Evolutionary conservation across 176 grass and related monocot genomes (phyloP).

Genomic region (Musa schizocarpa): DNA sequence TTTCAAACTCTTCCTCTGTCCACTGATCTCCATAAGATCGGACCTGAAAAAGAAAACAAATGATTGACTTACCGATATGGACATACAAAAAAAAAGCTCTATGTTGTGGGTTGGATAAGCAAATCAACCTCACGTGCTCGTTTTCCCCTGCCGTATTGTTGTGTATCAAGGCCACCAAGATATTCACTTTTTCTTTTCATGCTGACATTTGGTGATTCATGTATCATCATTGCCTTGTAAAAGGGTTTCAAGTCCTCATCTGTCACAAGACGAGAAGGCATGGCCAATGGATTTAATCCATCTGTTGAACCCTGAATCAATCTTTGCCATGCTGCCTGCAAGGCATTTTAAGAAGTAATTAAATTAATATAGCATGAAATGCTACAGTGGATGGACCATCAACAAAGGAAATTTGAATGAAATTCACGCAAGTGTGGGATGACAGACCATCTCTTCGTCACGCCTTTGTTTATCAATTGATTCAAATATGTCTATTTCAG

Average conservation of each 20-base stretch:
- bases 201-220: constrained; percentile 58
- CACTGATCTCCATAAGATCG: constrained; percentile 98
- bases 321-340: constrained; percentile 58
- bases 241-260: constrained; percentile 73
- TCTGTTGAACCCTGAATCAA: constrained; percentile 53
- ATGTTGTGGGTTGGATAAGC: background rate
- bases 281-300: constrained; percentile 31
- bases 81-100: background rate
- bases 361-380: background rate
- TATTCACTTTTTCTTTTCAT: constrained; percentile 57
- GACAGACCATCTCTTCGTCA: constrained; percentile 69
- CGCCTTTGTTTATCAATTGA: constrained; percentile 83
- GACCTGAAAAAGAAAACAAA: constrained; percentile 44
- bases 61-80: background rate
- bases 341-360: constrained; percentile 22
- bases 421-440: constrained; percentile 14
- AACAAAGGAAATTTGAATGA: constrained; percentile 18
- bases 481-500: constrained; percentile 95
- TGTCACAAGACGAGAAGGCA: constrained; percentile 87
- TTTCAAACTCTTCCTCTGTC: constrained; percentile 99
- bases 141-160: constrained; percentile 96
- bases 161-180: constrained; percentile 68
- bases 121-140: constrained; percentile 82
- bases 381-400: background rate
- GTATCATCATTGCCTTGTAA: constrained; percentile 79